A percentile compares a stretch with the other conserved stretches of the same genome.
These are phyloP conservation scores for Toxicodendron radicans DNA, from an alignment of 345 rosid species.

Conservation along the genomic window DNA sequence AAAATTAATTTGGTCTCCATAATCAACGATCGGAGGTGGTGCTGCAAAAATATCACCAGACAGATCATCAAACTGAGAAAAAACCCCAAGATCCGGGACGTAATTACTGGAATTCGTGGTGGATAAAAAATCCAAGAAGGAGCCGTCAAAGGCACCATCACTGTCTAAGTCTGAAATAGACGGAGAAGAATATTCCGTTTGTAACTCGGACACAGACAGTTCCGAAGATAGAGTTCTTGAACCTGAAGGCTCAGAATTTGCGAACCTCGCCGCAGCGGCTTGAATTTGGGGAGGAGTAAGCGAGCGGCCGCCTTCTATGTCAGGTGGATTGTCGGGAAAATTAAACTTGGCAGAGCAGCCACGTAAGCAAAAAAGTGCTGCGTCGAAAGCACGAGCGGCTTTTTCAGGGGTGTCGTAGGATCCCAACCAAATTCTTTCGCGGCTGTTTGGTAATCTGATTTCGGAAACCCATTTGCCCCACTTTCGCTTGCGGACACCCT, in stretches of 20 bases:
- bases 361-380: slow-evolving; percentile 75
- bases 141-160: slow-evolving; percentile 27
- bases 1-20: slow-evolving; percentile 33
- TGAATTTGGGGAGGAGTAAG: slow-evolving; percentile 55
- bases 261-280: slow-evolving; percentile 59
- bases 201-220: slow-evolving; percentile 25
- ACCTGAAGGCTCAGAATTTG: slow-evolving; percentile 35
- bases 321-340: slow-evolving; percentile 70
- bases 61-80: slow-evolving; percentile 55
- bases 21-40: slow-evolving; percentile 23
- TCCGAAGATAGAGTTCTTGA: slow-evolving; percentile 6
- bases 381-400: slow-evolving; percentile 89
- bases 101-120: slow-evolving; percentile 27
- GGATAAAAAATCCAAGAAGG: slow-evolving; percentile 33
- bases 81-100: slow-evolving; percentile 45
- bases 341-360: slow-evolving; percentile 61
- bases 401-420: slow-evolving; percentile 69
- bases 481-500: slow-evolving; percentile 62
- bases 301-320: slow-evolving; percentile 47
- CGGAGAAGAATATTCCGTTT: slow-evolving; percentile 47
- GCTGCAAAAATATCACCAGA: slow-evolving; percentile 35
- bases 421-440: slow-evolving; percentile 64
- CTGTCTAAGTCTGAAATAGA: slow-evolving; percentile 34
- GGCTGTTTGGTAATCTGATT: slow-evolving; percentile 57
- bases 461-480: slow-evolving; percentile 76